Evolutionary conservation across 2,329 filamentous ascomycete species (phyloP).

Genomic region (Colletotrichum scovillei): DNA sequence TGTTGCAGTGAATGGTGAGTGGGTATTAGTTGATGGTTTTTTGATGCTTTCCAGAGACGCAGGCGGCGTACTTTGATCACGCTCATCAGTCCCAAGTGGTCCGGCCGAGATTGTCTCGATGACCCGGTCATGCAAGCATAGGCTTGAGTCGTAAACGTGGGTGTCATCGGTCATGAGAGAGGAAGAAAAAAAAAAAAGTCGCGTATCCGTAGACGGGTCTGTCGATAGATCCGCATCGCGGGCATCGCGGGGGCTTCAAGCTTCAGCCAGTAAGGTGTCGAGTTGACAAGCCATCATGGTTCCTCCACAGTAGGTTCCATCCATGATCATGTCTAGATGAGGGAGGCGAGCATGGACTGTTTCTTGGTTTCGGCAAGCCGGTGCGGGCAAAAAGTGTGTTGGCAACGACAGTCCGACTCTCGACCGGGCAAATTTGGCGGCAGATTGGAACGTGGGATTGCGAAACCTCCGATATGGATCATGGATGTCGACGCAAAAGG

Average conservation of each 20-base stretch:
- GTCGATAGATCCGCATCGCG: slow-evolving; percentile 9
- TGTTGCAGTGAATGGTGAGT: background rate
- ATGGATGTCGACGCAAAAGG: slow-evolving; percentile 1
- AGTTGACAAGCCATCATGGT: background rate
- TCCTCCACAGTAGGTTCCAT: slow-evolving; percentile 11
- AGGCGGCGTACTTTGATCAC: background rate
- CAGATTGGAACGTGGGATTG: slow-evolving; percentile 25
- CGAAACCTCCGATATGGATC: slow-evolving; percentile 31
- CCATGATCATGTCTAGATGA: background rate
- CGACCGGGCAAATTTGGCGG: slow-evolving; percentile 14
- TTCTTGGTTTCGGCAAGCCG: background rate
- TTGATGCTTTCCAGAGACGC: slow-evolving; percentile 6
- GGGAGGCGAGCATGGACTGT: background rate
- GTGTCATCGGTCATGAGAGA: background rate
- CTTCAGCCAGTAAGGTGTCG: background rate
- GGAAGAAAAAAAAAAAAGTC: background rate
- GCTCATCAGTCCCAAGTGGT: background rate
- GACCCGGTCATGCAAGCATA: slow-evolving; percentile 11
- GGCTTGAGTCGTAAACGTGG: slow-evolving; percentile 19
- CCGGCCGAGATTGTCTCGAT: slow-evolving; percentile 5
- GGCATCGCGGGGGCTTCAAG: background rate
- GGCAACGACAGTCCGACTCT: background rate
- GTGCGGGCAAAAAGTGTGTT: slow-evolving; percentile 1
- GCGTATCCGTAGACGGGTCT: slow-evolving; percentile 3
- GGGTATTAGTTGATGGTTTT: slow-evolving; percentile 15